Base-by-base conservation (phyloP, 1,284 basidiomycete species). In the Omphalotus olearius region DNA sequence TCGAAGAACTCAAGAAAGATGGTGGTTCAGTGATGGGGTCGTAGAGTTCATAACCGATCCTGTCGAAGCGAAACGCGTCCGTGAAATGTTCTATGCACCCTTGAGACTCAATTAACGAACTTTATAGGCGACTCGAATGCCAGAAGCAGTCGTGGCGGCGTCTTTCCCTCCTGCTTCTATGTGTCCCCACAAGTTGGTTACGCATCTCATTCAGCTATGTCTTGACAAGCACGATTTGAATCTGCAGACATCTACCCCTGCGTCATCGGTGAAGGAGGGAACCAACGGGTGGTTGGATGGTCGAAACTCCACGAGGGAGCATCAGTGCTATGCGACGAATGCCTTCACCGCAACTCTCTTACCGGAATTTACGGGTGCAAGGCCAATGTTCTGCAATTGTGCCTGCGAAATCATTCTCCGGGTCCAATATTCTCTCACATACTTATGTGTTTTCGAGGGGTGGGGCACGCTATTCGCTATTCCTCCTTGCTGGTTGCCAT, bases 261-360 rank as follows among this genome's bases (percentile, higher is more conserved):
- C 53, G 28, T 54, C 48, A 1, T 57, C 56, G 3, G 61, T 61
- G 23, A 45, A 16, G 5, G 23, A 46, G 28, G 11, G 20, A n/a
- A 4, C 45, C 39, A 20, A 28, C 18, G 14, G n/a, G 13, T 14
- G 25, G 14, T 36, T 62, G 61, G 61, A 45, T 48, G 36, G 50
- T 64, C 9, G 50, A 56, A 41, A 68, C 66, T 1, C 52, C 52
- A 13, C 59, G 64, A 46, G 66, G 66, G 13, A 39, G 37, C 25
- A 51, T 67, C 5, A n/a, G 18, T 0, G 62, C 67, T 0, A 69
- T 41, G 68, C 69, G 0, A 71, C 69, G 4, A 72, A 72, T 54
- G 69, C 63, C 2, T 71, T 68, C 50, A 66, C 65, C 2, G 65
- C 65, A 11, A 42, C 51, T 6, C 26, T 63, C 36, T 56, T 62